phyloP scores from a whole-genome alignment of 2,329 filamentous ascomycete species.

The Colletotrichum eleusines region DNA sequence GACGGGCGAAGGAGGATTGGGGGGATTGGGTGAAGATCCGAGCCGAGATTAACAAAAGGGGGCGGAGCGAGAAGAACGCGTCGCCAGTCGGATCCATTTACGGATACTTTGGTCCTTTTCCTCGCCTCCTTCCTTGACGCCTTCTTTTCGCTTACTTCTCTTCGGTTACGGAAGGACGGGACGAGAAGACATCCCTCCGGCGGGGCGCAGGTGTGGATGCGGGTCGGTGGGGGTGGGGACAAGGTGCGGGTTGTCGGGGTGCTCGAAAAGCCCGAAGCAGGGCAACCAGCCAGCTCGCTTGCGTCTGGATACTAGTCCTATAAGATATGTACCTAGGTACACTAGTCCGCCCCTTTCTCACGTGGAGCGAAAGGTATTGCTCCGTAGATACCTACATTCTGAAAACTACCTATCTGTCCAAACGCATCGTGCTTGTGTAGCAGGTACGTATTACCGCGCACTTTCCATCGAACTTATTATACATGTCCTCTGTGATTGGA shows the following conservation, averaged over 20 bases:
- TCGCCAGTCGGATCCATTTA: neutral
- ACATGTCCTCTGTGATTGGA: too few relatives aligned
- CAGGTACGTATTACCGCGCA: too few relatives aligned
- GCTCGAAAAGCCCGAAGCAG: slow-evolving; percentile 37
- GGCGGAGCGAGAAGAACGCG: neutral
- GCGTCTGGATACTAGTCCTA: neutral
- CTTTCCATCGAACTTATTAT: too few relatives aligned
- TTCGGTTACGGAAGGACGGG: slow-evolving; percentile 23
- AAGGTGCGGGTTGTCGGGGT: slow-evolving; percentile 38
- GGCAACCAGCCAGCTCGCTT: slow-evolving; percentile 23
- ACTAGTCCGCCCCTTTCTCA: neutral
- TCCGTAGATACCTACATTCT: too few relatives aligned
- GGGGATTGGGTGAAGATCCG: neutral
- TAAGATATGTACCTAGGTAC: too few relatives aligned
- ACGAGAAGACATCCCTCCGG: slow-evolving; percentile 2
- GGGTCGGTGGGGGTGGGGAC: neutral
- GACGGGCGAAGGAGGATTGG: too few relatives aligned
- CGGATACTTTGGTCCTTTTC: too few relatives aligned
- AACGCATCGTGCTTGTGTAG: too few relatives aligned
- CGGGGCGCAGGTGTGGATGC: slow-evolving; percentile 17
- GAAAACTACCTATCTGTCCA: too few relatives aligned
- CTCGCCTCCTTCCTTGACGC: too few relatives aligned
- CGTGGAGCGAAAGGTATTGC: neutral
- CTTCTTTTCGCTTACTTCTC: neutral
- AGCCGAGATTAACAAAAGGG: neutral